A percentile compares a stretch with the other conserved stretches of the same genome.
Evolutionary conservation across 2,329 filamentous ascomycete genomes (phyloP).

Genomic region (Xylariaceae sp.): DNA sequence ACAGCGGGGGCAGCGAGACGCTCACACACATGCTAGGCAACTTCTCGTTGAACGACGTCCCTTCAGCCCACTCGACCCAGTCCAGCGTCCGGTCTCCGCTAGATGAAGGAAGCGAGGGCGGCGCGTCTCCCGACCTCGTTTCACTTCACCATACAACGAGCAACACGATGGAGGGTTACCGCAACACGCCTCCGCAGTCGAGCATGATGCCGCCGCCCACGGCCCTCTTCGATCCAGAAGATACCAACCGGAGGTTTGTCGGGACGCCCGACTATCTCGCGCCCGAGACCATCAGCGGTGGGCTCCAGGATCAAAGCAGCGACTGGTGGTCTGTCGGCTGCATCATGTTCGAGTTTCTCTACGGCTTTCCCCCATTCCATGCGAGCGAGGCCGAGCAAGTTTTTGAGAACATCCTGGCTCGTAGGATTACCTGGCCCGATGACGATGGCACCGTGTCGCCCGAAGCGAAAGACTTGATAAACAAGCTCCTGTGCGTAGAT

Average conservation of each 20-base stretch:
- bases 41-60: slow-evolving; percentile 63
- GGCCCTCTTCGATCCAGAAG: slow-evolving; percentile 92
- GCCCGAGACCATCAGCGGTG: slow-evolving; percentile 91
- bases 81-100: slow-evolving; percentile 53
- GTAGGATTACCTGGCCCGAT: slow-evolving; percentile 88
- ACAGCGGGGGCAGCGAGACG: slow-evolving; percentile 85
- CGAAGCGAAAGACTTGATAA: slow-evolving; percentile 91
- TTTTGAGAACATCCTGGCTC: slow-evolving; percentile 90
- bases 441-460: slow-evolving; percentile 72
- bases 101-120: slow-evolving; percentile 69
- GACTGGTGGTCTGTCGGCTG: slow-evolving; percentile 99
- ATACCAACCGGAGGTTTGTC: slow-evolving; percentile 88
- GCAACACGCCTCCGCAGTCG: slow-evolving; percentile 56
- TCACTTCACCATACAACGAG: slow-evolving; percentile 52
- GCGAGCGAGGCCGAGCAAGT: slow-evolving; percentile 85
- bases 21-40: slow-evolving; percentile 76
- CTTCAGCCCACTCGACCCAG: slow-evolving; percentile 35
- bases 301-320: slow-evolving; percentile 93
- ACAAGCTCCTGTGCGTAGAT: slow-evolving; percentile 81
- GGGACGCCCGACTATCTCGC: slow-evolving; percentile 96
- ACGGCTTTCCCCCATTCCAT: slow-evolving; percentile 90
- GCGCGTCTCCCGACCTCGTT: slow-evolving; percentile 71
- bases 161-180: slow-evolving; percentile 45
- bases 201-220: slow-evolving; percentile 84
- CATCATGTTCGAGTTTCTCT: slow-evolving; percentile 94